Evolutionary conservation across 2,329 filamentous ascomycete species (phyloP).

Genomic region (Nannizzia gypsea): DNA sequence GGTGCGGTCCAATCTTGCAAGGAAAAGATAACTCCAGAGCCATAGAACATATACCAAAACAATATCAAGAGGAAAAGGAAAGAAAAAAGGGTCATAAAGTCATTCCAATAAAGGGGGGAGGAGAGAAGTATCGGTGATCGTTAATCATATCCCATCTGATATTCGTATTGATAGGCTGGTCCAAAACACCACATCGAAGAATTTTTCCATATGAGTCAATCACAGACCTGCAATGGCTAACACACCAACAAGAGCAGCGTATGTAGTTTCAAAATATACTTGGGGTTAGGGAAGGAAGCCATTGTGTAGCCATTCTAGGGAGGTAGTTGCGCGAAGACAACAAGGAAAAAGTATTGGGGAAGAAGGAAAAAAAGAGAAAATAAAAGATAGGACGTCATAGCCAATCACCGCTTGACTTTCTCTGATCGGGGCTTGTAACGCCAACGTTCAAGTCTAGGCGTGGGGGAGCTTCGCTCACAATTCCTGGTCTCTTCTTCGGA

Average conservation of each 20-base stretch:
- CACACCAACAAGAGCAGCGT: background rate
- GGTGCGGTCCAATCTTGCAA: conserved; percentile 1
- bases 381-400: conserved; percentile 3
- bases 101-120: background rate
- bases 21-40: conserved; percentile 3
- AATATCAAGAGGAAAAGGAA: background rate
- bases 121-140: background rate
- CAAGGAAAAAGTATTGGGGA: background rate
- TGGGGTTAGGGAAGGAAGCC: background rate
- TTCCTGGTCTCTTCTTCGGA: conserved; percentile 32
- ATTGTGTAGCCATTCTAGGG: background rate
- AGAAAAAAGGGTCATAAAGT: background rate
- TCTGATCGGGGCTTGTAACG: background rate
- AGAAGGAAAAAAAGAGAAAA: background rate
- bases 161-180: background rate
- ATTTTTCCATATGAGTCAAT: background rate
- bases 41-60: conserved; percentile 1
- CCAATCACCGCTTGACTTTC: conserved; percentile 1
- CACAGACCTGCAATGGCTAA: background rate
- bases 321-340: background rate
- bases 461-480: conserved; percentile 42
- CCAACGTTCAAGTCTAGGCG: conserved; percentile 39
- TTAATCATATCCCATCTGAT: conserved; percentile 2
- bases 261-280: background rate
- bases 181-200: background rate